These are phyloP conservation scores for Auricularia sp. DNA, from an alignment of 768 basidiomycete genomes.

Conservation along the genomic window DNA sequence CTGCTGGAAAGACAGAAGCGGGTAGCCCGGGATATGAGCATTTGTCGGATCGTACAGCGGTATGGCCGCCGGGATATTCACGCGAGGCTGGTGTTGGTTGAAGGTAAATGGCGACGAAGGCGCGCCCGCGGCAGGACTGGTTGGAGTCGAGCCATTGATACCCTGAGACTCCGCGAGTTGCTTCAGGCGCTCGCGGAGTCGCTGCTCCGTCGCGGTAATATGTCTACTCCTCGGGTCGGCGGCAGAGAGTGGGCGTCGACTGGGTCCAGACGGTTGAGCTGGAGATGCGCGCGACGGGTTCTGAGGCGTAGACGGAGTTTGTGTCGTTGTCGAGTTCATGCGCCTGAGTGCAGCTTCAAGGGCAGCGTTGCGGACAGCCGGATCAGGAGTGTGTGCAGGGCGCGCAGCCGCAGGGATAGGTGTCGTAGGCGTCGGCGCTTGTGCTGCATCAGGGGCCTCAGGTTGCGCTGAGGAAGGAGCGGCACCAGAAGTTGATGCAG, in stretches of 20 bases:
- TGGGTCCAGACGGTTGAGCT: too few relatives aligned
- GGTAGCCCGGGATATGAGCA: slow-evolving; percentile 7
- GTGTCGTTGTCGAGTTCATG: not conserved
- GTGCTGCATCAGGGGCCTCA: not conserved
- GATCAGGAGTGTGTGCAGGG: not conserved
- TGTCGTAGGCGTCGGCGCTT: slow-evolving; percentile 8
- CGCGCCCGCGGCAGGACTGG: slow-evolving; percentile 1
- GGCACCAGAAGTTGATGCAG: too few relatives aligned
- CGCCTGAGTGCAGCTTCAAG: not conserved
- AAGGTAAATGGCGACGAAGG: slow-evolving; percentile 9
- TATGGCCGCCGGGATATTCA: slow-evolving; percentile 21
- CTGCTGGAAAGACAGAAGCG: slow-evolving; percentile 3
- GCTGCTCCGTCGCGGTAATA: not conserved
- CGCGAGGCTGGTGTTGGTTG: not conserved
- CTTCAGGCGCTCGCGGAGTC: not conserved
- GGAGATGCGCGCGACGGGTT: too few relatives aligned
- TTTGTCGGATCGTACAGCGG: slow-evolving; percentile 31
- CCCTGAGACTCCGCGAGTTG: not conserved
- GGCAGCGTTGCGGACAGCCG: not conserved
- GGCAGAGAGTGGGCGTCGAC: too few relatives aligned
- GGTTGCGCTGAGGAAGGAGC: not conserved
- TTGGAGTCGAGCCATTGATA: not conserved
- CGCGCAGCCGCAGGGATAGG: slow-evolving; percentile 6
- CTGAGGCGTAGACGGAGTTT: too few relatives aligned
- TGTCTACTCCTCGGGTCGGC: not conserved